These are phyloP conservation scores for Metarhizium anisopliae DNA, from an alignment of 2,329 filamentous ascomycete species.

Conservation along the genomic window DNA sequence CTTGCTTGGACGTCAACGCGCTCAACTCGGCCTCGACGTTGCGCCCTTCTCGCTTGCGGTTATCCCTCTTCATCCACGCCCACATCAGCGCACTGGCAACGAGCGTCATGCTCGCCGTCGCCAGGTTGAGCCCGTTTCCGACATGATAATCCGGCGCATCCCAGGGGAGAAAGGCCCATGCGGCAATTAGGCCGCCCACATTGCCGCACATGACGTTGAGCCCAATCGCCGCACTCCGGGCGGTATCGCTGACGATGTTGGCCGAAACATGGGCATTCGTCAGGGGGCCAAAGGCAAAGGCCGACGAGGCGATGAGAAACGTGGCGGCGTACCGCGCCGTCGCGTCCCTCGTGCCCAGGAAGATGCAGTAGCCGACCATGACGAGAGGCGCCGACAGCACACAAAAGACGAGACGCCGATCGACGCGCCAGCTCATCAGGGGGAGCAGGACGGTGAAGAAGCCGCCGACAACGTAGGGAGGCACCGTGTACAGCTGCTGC, in stretches of 20 bases:
- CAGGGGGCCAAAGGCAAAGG: slow-evolving; percentile 55
- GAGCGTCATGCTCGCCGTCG: slow-evolving; percentile 42
- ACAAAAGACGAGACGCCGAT: slow-evolving; percentile 52
- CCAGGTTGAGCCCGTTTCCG: slow-evolving; percentile 63
- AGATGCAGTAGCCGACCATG: slow-evolving; percentile 64
- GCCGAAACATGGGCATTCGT: slow-evolving; percentile 59
- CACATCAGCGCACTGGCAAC: slow-evolving; percentile 37
- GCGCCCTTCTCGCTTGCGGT: slow-evolving; percentile 29
- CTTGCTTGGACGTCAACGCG: no score
- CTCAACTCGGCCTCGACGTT: slow-evolving; percentile 7
- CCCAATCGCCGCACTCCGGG: slow-evolving; percentile 56
- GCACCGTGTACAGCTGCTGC: slow-evolving; percentile 63
- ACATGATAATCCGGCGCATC: slow-evolving; percentile 60
- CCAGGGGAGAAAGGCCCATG: slow-evolving; percentile 54
- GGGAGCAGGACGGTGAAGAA: slow-evolving; percentile 58
- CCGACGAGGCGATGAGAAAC: slow-evolving; percentile 57
- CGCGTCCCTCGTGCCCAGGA: slow-evolving; percentile 43
- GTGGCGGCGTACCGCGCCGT: slow-evolving; percentile 59
- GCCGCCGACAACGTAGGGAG: slow-evolving; percentile 59
- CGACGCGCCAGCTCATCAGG: slow-evolving; percentile 50
- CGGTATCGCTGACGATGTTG: slow-evolving; percentile 64
- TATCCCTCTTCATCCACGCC: slow-evolving; percentile 54
- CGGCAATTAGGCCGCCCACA: slow-evolving; percentile 56
- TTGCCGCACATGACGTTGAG: slow-evolving; percentile 64
- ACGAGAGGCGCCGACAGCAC: slow-evolving; percentile 51